Evolutionary conservation across 2,329 filamentous ascomycete genomes (phyloP), one percentile per base, ranked within the genome.

Genomic region (Aspergillus sp.): DNA sequence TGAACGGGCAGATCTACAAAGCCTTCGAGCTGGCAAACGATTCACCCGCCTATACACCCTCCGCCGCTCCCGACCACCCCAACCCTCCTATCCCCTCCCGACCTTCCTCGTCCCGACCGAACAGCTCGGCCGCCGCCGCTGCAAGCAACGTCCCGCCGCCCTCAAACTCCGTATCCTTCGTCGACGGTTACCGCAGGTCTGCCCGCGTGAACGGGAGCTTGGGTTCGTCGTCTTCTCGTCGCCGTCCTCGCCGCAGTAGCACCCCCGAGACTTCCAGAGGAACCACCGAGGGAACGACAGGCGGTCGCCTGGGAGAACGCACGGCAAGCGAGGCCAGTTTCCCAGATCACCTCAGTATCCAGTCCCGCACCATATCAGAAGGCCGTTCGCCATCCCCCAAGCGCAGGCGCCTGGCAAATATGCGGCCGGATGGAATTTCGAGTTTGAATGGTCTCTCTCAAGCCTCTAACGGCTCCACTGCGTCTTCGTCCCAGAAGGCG

Each of bases 11-110:
- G 69, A 69, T 71, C 69, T 68, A 79, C 52, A 52, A 29, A 80
- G 78, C 77, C 77, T 79, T 86, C 87, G 88, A 87, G 84, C 88
- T 91, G 89, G 89, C 88, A 84, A 84, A 89, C 85, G 84, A 86
- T 81, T 81, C 73, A 75, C 80, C 84, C 78, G 80, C 78, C 74
- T 77, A 79, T 75, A 75, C 74, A 77, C 76, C 78, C 77, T 84
- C 83, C 83, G 80, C 83, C 85, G 81, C 83, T 81, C 79, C 88
- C 85, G 88, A 87, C 87, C 77, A 83, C 82, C 84, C 85, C 82
- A 77, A 83, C 79, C 82, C 79, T 74, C 82, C 84, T 82, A 83
- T 78, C 67, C 75, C 78, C 76, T 76, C 80, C 69, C 74, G 78
- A 71, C 75, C 76, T 75, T 71, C 83, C 76, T 73, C 80, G 71